Evolutionary conservation across 2,329 filamentous ascomycete genomes (phyloP), one percentile per base, ranked within the genome.

Genomic region (Penicillium expansum): DNA sequence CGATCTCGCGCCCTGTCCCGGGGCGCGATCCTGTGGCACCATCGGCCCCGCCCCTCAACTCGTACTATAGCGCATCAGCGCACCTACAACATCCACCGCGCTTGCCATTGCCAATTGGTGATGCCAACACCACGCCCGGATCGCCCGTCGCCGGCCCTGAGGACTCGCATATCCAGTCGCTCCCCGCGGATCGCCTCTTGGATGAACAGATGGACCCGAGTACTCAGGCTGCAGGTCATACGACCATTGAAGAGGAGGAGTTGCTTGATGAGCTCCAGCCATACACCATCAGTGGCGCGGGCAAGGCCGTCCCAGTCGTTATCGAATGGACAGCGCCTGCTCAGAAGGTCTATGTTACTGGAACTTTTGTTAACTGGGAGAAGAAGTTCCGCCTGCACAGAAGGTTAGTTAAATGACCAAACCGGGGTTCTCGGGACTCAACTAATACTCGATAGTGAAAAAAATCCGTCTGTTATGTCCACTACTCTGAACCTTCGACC

Each of bases 331-430:
- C 83, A 63, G 83, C 85, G 9, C 86, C 86, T 51, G 92, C 90
- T 57, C 90, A 96, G 56, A 95, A 92, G 75, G 86, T 97, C 62
- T 99, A 96, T 73, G 92, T 99, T 44, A 99, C 94, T 0, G 93
- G 93, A 63, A 97, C 94, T 20, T 97, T 97, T 71, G 95, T 96
- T 67, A 90, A 93, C 73, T 99, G 94, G 94, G 92, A 95, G 76
- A 88, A 89, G 73, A 97, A 97, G 77, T 95, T 92, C 72, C 86
- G 89, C 66, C 80, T 99, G 70, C 86, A 92, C 74, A 87, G 84
- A 74, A 88, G 91, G 92, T 96, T 16, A n/a, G 53, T 38, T 47
- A 38, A 47, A 22, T 55, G 43, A 43, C 61, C 59, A 35, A 11
- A 22, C 45, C 41, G 18, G 52, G 44, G 57, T 56, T 43, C 32